Evolutionary conservation across 1,284 basidiomycete genomes (phyloP).

Genomic region (Amylostereum areolatum): DNA sequence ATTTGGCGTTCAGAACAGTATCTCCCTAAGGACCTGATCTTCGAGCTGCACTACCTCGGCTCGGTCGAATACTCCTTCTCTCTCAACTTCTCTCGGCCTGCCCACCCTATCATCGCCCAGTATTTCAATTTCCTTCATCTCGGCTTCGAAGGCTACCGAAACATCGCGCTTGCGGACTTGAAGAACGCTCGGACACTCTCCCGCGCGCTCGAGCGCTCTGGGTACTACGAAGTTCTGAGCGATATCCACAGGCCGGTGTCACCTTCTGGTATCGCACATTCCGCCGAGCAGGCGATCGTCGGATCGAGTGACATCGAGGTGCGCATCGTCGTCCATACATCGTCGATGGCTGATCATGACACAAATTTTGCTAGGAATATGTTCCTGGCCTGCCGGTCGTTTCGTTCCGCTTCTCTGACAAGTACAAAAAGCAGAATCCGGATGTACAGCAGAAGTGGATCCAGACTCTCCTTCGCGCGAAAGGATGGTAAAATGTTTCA

Average conservation of each 20-base stretch:
- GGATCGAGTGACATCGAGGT: slow-evolving; percentile 57
- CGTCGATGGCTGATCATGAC: slow-evolving; percentile 1
- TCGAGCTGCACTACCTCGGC: slow-evolving; percentile 82
- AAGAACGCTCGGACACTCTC: slow-evolving; percentile 83
- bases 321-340: slow-evolving; percentile 6
- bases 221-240: slow-evolving; percentile 71
- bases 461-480: slow-evolving; percentile 71
- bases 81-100: slow-evolving; percentile 91
- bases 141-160: slow-evolving; percentile 78
- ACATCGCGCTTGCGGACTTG: slow-evolving; percentile 71
- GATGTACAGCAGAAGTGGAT: slow-evolving; percentile 86
- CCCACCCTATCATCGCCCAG: slow-evolving; percentile 86
- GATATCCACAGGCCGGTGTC: slow-evolving; percentile 54
- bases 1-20: slow-evolving; percentile 74
- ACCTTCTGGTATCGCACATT: slow-evolving; percentile 19
- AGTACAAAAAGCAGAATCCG: slow-evolving; percentile 65
- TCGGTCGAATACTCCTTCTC: slow-evolving; percentile 73
- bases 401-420: slow-evolving; percentile 84
- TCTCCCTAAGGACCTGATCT: slow-evolving; percentile 86
- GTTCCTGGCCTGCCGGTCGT: slow-evolving; percentile 85
- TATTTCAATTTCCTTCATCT: slow-evolving; percentile 90
- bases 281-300: slow-evolving; percentile 29
- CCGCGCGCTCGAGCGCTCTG: slow-evolving; percentile 78
- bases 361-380: slow-evolving; percentile 46
- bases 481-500: slow-evolving; percentile 56